Evolutionary conservation across 2,329 filamentous ascomycete genomes (phyloP), one percentile per base, ranked within the genome.

Genomic region (Trichoderma sp.): DNA sequence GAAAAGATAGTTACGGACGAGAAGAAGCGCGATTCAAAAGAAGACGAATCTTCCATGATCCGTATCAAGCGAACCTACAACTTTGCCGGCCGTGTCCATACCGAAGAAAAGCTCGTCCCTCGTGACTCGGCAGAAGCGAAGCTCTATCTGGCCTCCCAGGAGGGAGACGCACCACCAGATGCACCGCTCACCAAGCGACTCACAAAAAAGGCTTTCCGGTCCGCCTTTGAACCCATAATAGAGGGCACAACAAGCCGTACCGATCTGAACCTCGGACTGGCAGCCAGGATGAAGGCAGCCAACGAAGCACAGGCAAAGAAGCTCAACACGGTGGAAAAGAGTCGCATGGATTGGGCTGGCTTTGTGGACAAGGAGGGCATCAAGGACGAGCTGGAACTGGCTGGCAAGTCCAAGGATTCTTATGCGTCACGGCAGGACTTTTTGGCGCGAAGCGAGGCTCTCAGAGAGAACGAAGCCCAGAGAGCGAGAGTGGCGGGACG

Each of bases 331-430:
- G 88, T 91, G 19, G 89, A 92, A 80, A 91, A 91, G 84, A 91
- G 88, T 74, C 84, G 88, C 64, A 89, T 92, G 86, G 89, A 92
- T 78, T 92, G 89, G 89, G 89, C 89, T 3, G 88, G 89, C 14
- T 91, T 87, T 74, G 89, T 92, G 69, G 89, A 92, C 79, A 87
- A 89, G 77, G 89, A 91, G 77, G 89, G 89, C 10, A 89, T 91
- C 79, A 85, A 89, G 77, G 88, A 91, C 78, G 89, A 92, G 77
- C 81, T 92, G 69, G 85, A 86, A 78, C 81, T 89, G 58, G 88
- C 89, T 29, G 87, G 89, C 69, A 87, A 86, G 79, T 87, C 86
- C 43, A 91, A 91, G 80, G 84, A 85, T 71, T 89, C 88, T 27
- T 91, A 87, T 75, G 84, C 86, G 2, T 85, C 84, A 24, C 81